Percentiles rank a stretch among this genome's conserved stretches.
These are phyloP conservation scores for Geotrichum reessii DNA, from an alignment of 1,139 yeast species.

Conservation along the genomic window DNA sequence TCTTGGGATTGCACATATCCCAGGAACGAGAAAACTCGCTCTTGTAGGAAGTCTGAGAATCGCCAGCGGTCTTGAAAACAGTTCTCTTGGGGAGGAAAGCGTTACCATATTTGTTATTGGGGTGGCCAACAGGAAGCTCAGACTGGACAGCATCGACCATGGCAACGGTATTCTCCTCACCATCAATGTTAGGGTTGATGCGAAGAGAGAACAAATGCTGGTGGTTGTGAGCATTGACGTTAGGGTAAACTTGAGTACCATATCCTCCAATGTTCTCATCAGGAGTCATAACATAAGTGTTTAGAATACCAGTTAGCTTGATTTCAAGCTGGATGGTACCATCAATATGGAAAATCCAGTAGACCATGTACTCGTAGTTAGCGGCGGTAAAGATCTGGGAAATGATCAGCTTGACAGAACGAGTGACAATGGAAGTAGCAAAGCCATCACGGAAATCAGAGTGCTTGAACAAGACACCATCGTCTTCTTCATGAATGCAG, in stretches of 20 bases:
- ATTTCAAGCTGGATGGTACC: conserved; percentile 75
- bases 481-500: conserved; percentile 82
- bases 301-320: conserved; percentile 70
- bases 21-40: conserved; percentile 64
- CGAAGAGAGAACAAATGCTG: conserved; percentile 79
- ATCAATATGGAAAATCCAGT: conserved; percentile 79
- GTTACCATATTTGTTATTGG: conserved; percentile 69
- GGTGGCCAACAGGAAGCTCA: conserved; percentile 55
- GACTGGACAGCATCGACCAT: conserved; percentile 59
- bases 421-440: conserved; percentile 65
- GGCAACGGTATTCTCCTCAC: conserved; percentile 70
- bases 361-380: conserved; percentile 76
- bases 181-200: conserved; percentile 75
- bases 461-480: conserved; percentile 71
- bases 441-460: conserved; percentile 78
- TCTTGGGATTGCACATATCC: conserved; percentile 71
- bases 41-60: conserved; percentile 59
- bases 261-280: conserved; percentile 65
- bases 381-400: conserved; percentile 84
- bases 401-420: conserved; percentile 67
- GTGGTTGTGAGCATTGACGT: conserved; percentile 78
- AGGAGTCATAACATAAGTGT: conserved; percentile 58
- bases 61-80: conserved; percentile 59
- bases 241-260: conserved; percentile 78
- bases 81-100: conserved; percentile 62